These are phyloP conservation scores for Aspergillus phoenicis DNA, from an alignment of 2,329 filamentous ascomycete genomes.

Conservation along the genomic window DNA sequence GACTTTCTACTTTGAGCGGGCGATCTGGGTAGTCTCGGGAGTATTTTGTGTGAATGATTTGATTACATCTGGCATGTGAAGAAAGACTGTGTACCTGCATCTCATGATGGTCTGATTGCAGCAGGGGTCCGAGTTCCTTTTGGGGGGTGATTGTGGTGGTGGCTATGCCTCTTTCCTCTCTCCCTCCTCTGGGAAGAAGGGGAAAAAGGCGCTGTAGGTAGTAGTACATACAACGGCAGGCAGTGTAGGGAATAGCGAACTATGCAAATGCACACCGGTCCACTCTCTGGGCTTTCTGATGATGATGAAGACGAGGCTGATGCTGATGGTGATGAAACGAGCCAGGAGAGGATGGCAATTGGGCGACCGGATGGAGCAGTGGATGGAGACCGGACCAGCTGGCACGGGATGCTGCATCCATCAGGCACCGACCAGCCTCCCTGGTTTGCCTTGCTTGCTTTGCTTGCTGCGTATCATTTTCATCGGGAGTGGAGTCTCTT, in stretches of 20 bases:
- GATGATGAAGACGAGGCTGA: too few relatives aligned
- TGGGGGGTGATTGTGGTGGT: not conserved
- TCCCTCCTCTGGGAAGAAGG: too few relatives aligned
- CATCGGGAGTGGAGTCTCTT: not conserved
- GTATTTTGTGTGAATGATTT: not conserved
- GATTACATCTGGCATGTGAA: conserved; percentile 13
- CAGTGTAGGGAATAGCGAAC: too few relatives aligned
- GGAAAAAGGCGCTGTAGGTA: too few relatives aligned
- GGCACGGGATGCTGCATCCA: not conserved
- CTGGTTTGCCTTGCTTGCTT: too few relatives aligned
- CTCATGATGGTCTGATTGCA: not conserved
- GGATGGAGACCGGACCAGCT: too few relatives aligned
- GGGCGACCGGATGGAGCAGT: too few relatives aligned
- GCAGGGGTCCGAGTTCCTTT: not conserved
- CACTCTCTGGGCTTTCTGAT: too few relatives aligned
- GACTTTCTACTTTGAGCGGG: conserved; percentile 46
- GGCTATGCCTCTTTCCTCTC: not conserved
- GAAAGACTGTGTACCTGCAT: not conserved
- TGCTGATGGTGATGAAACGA: too few relatives aligned
- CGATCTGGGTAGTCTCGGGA: conserved; percentile 4
- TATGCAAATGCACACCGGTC: too few relatives aligned
- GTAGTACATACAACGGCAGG: too few relatives aligned
- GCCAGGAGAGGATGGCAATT: not conserved
- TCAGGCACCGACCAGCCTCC: not conserved
- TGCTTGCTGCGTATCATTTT: not conserved